phyloP scores from a whole-genome alignment of 1,284 basidiomycete species.

The Exobasidium cylindrosporum region DNA sequence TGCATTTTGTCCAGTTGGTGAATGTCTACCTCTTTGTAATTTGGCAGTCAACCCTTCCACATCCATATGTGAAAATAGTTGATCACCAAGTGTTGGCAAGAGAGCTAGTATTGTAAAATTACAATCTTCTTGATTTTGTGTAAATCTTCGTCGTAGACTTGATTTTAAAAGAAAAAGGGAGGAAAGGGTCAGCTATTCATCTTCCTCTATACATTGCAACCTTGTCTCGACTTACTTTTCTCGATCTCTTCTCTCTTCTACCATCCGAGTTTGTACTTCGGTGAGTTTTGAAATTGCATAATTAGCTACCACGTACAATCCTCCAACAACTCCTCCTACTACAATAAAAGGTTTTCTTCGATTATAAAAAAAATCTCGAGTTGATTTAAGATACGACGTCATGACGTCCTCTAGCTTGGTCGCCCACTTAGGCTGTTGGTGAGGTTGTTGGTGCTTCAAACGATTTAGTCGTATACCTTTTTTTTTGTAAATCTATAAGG shows the following conservation, averaged over 20 bases:
- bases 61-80: slow-evolving; percentile 73
- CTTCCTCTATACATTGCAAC: not conserved
- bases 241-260: slow-evolving; percentile 66
- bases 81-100: slow-evolving; percentile 70
- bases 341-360: slow-evolving; percentile 40
- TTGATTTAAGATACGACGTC: slow-evolving; percentile 16
- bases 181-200: not conserved
- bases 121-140: slow-evolving; percentile 76
- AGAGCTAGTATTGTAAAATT: slow-evolving; percentile 77
- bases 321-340: slow-evolving; percentile 62
- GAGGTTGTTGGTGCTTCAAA: too few species aligned
- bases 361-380: slow-evolving; percentile 25
- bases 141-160: slow-evolving; percentile 73
- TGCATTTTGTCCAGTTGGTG: not conserved
- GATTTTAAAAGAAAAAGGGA: slow-evolving; percentile 5
- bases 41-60: slow-evolving; percentile 75
- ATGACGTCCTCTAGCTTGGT: too few species aligned
- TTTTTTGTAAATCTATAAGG: too few species aligned
- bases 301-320: slow-evolving; percentile 66
- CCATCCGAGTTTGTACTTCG: slow-evolving; percentile 68
- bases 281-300: slow-evolving; percentile 69
- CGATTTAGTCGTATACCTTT: too few species aligned
- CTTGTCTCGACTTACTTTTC: slow-evolving; percentile 65
- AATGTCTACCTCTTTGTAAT: slow-evolving; percentile 57
- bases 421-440: too few species aligned